Evolutionary conservation across 2,329 filamentous ascomycete species (phyloP), one percentile per base, ranked within the genome.

Genomic region (Capronia americana): DNA sequence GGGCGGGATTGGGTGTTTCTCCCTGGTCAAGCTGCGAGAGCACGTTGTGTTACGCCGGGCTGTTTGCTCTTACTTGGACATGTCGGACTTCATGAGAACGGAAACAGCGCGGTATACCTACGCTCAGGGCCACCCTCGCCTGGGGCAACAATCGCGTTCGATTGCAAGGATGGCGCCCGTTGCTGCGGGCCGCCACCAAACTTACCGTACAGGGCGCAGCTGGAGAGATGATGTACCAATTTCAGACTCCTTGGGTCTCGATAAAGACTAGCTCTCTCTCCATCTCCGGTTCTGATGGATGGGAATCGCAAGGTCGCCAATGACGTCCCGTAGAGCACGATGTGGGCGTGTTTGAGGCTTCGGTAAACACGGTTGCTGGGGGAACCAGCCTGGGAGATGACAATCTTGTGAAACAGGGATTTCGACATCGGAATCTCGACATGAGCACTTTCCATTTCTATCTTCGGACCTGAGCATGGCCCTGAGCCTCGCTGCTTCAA

Each of bases 341-440:
- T 26, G 38, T 58, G 38, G 26, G 17, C 5, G 38, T 44, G 38
- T 44, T 44, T 44, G 10, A n/a, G 38, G 38, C 17, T 44, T n/a
- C 17, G 38, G 38, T 2, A 44, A n/a, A 2, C 38, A 1, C 17
- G 4, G 56, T 58, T 58, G 56, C 56, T n/a, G 7, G n/a, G 56
- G 56, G 26, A 58, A 58, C 55, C 12, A 46, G 56, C 11, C 24
- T 11, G 28, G 12, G 8, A 24, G 10, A 58, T 26, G 48, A 48
- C 44, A 20, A 20, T 48, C 4, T 12, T 12, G 32, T 34, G 32
- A 34, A 34, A n/a, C n/a, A 56, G 54, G 24, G 2, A 4, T 4
- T 4, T 32, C 54, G 54, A 56, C 54, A 23, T 56, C 54, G 54
- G 54, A 56, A 56, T 32, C 54, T 32, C 23, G 54, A 56, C 23